Conservation (phyloP, 2,329 filamentous ascomycete genomes). For the Graphiopsis chlorocephala region DNA sequence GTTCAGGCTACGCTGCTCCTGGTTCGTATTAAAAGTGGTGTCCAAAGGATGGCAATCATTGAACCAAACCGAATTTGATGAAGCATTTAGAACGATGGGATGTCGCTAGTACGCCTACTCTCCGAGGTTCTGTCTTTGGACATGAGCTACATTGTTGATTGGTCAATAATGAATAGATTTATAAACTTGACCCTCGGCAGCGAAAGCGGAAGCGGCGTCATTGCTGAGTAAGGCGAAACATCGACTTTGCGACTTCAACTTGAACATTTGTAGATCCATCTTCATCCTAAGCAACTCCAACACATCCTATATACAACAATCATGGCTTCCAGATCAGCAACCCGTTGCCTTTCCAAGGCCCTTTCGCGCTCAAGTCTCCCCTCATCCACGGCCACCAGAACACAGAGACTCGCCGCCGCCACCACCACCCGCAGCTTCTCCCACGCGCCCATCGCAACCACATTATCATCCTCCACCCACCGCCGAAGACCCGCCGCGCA, state of each 20-base stretch:
- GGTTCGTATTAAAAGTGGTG: not conserved
- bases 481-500: slow-evolving; percentile 6
- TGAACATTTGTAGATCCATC: not conserved
- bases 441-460: slow-evolving; percentile 8
- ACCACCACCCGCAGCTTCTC: slow-evolving; percentile 20
- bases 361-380: slow-evolving; percentile 18
- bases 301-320: not conserved
- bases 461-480: slow-evolving; percentile 9
- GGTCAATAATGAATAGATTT: not conserved
- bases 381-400: slow-evolving; percentile 14
- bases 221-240: slow-evolving; percentile 13
- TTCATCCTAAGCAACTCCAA: not conserved
- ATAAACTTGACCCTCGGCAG: not conserved
- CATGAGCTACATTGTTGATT: not conserved
- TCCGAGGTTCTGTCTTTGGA: not conserved
- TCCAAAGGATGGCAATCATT: not conserved
- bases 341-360: slow-evolving; percentile 21
- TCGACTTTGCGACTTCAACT: not conserved
- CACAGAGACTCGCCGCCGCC: slow-evolving; percentile 22
- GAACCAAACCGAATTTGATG: not conserved
- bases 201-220: slow-evolving; percentile 1
- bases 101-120: not conserved
- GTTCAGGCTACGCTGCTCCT: not conserved
- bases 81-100: not conserved
- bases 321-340: slow-evolving; percentile 24